These are phyloP conservation scores for Botrytis deweyae DNA, from an alignment of 2,329 filamentous ascomycete genomes.

Conservation along the genomic window DNA sequence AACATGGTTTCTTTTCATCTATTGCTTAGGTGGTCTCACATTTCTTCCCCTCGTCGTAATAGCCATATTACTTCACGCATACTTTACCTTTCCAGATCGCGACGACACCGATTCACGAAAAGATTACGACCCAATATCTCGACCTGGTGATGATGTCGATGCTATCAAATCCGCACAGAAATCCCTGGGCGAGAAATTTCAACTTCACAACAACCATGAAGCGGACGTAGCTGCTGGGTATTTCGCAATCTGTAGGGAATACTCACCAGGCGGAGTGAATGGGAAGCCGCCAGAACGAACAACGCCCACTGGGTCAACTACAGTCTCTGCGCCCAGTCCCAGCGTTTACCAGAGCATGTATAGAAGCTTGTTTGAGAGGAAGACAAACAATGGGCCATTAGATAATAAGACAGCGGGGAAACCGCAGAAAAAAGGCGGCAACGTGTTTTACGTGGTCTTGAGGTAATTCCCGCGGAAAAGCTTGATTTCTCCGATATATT, in stretches of 20 bases:
- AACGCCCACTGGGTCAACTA: constrained; percentile 72
- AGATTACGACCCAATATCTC: constrained; percentile 47
- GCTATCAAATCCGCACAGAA: constrained; percentile 62
- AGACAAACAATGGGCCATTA: constrained; percentile 45
- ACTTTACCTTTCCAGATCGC: constrained; percentile 63
- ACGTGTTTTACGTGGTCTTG: constrained; percentile 90
- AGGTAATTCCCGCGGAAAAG: constrained; percentile 52
- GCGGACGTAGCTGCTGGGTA: constrained; percentile 84
- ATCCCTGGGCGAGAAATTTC: constrained; percentile 59
- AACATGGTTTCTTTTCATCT: constrained; percentile 65
- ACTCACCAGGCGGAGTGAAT: constrained; percentile 86
- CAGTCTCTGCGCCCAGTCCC: constrained; percentile 76
- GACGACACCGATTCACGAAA: constrained; percentile 43
- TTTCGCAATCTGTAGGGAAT: constrained; percentile 93
- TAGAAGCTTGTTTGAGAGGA: constrained; percentile 88
- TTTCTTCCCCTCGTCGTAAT: constrained; percentile 73
- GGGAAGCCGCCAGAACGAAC: constrained; percentile 86
- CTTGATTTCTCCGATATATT: too few species aligned
- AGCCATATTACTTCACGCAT: constrained; percentile 62
- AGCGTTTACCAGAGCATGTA: constrained; percentile 99
- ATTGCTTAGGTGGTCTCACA: constrained; percentile 83
- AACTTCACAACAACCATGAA: constrained; percentile 56
- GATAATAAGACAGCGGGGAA: constrained; percentile 39
- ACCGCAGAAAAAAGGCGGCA: constrained; percentile 62
- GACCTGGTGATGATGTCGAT: constrained; percentile 63